Evolutionary conservation across 768 basidiomycete genomes (phyloP), one percentile per base, ranked within the genome.

Genomic region (Leucogyrophana mollusca): DNA sequence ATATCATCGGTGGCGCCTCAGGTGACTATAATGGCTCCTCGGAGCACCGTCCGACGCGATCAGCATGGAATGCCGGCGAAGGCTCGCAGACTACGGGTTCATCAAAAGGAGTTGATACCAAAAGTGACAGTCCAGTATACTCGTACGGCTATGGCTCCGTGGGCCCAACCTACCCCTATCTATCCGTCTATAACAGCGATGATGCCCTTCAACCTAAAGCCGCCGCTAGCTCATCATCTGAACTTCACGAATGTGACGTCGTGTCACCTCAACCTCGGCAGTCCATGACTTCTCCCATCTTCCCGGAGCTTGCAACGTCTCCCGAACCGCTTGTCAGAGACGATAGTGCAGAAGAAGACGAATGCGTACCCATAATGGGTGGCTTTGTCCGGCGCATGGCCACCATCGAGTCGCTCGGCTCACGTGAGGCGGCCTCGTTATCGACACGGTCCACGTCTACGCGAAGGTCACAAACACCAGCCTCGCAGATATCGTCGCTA

Each of bases 381-480:
- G 72, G 76, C 18, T 78, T 72, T 55, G 74, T 90, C 35, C 73
- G 77, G 42, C 83, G 88, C 32, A 88, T 90, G 87, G 82, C 86
- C 16, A 90, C 88, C 22, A 90, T 90, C 50, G 86, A 89, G 60
- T 82, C 80, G 34, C 73, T 89, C 61, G 87, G 85, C 33, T 85
- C 83, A 14, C 74, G 78, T 41, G 87, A 90, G 56, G 61, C 50
- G 27, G 50, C 49, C 10, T 36, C 55, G 37, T 43, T 52, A 33
- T 70, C 40, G 64, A 59, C 32, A 67, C 55, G 60, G 52, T 62
- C 59, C 17, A 61, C 53, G 54, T 41, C 67, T 65, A 38, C 57
- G 55, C 21, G 20, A 46, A 51, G 22, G 46, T 41, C 61, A 46
- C 34, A 17, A 32, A 49, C 48, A 11, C 50, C 54, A 4, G n/a